These are phyloP conservation scores for Cystobasidium ongulense DNA, from an alignment of 768 basidiomycete genomes.

Conservation along the genomic window DNA sequence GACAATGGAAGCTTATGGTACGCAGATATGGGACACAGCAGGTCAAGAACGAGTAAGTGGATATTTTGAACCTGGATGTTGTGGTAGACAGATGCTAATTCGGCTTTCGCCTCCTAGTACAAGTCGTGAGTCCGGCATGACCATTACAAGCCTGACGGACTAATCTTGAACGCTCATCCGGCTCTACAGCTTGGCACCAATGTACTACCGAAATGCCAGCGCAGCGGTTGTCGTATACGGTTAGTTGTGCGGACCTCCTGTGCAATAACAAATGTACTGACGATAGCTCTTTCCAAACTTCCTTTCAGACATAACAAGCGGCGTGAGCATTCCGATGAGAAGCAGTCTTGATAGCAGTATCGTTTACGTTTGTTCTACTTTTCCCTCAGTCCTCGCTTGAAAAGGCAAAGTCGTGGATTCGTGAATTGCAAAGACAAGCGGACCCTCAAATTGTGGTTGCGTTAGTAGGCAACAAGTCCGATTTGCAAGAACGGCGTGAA, in stretches of 20 bases:
- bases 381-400: slow-evolving; percentile 63
- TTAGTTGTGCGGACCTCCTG: slow-evolving; percentile 39
- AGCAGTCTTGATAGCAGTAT: too few species aligned
- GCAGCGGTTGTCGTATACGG: slow-evolving; percentile 98
- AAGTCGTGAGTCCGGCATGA: slow-evolving; percentile 8
- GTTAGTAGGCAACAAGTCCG: slow-evolving; percentile 93
- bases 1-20: not conserved
- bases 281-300: slow-evolving; percentile 10
- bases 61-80: not conserved
- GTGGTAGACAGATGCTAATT: not conserved
- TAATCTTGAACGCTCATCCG: not conserved
- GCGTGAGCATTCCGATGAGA: slow-evolving; percentile 18
- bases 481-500: slow-evolving; percentile 64
- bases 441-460: slow-evolving; percentile 94
- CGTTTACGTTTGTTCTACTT: not conserved
- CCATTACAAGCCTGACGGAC: not conserved
- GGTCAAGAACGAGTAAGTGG: slow-evolving; percentile 65
- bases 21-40: slow-evolving; percentile 69
- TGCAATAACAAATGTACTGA: not conserved
- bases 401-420: slow-evolving; percentile 99
- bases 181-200: slow-evolving; percentile 51
- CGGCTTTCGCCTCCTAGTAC: slow-evolving; percentile 10
- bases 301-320: slow-evolving; percentile 29
- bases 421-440: slow-evolving; percentile 95
- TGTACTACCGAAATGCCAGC: slow-evolving; percentile 98